Evolutionary conservation across 495 filamentous ascomycete genomes (phyloP).

Genomic region (Parachaetomium inaequale): DNA sequence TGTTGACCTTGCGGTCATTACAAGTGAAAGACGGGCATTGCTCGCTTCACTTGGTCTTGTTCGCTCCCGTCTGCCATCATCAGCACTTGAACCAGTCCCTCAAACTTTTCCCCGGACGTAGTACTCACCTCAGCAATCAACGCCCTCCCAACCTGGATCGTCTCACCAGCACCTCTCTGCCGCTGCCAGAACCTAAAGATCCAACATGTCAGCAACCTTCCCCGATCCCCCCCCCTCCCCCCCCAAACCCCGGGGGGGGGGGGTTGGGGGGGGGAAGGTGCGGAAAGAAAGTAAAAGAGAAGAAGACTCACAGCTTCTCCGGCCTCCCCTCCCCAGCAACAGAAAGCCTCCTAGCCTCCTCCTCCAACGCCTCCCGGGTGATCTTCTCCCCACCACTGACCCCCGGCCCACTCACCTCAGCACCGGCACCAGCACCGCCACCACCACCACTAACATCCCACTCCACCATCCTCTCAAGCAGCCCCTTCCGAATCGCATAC

Average conservation of each 20-base stretch:
- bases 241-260: background rate
- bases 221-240: no score
- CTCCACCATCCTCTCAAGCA: constrained; percentile 54
- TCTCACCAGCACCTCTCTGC: constrained; percentile 39
- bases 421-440: no score
- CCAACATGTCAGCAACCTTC: background rate
- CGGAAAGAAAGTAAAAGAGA: background rate
- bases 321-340: constrained; percentile 44
- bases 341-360: constrained; percentile 63
- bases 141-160: constrained; percentile 37
- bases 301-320: constrained; percentile 48
- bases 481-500: constrained; percentile 62
- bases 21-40: background rate
- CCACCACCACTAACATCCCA: constrained; percentile 34
- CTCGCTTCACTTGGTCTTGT: constrained; percentile 21
- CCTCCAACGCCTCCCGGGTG: constrained; percentile 48
- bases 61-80: constrained; percentile 11
- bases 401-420: constrained; percentile 43
- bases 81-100: background rate
- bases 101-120: background rate
- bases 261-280: background rate
- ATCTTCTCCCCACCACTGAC: constrained; percentile 56
- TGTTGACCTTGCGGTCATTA: no score
- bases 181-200: constrained; percentile 54
- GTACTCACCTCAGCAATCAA: constrained; percentile 23